A percentile compares a stretch with the other conserved stretches of the same genome.
Evolutionary conservation across 2,329 filamentous ascomycete genomes (phyloP).

Genomic region (Paracorniculantispora psalliotae): DNA sequence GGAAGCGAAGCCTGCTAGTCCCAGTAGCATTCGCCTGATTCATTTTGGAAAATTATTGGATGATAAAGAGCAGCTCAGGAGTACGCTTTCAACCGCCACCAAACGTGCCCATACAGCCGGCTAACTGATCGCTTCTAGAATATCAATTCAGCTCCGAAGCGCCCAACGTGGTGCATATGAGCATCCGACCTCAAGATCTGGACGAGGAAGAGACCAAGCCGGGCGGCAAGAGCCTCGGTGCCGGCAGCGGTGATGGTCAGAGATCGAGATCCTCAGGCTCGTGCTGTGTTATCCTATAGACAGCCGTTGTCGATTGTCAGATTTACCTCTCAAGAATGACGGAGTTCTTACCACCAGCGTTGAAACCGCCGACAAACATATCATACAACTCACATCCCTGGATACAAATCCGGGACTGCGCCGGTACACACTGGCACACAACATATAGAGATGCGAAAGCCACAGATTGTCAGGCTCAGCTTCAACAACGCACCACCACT

Average conservation of each 20-base stretch:
- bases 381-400: not conserved
- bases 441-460: not conserved
- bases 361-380: not conserved
- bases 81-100: slow-evolving; percentile 45
- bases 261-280: slow-evolving; percentile 35
- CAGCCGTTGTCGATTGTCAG: not conserved
- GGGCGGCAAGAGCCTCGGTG: slow-evolving; percentile 46
- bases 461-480: not conserved
- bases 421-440: not conserved
- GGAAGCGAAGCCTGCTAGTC: slow-evolving; percentile 80
- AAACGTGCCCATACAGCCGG: not conserved
- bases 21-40: slow-evolving; percentile 85
- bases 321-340: not conserved
- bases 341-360: not conserved
- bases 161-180: slow-evolving; percentile 92
- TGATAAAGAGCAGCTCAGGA: slow-evolving; percentile 78
- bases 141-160: slow-evolving; percentile 70
- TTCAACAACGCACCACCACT: not conserved
- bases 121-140: slow-evolving; percentile 45
- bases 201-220: slow-evolving; percentile 74
- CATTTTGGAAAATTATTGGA: slow-evolving; percentile 87
- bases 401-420: not conserved
- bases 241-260: slow-evolving; percentile 36
- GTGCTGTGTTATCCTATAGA: slow-evolving; percentile 50
- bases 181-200: slow-evolving; percentile 78